Percentiles rank a stretch among this genome's conserved stretches.
phyloP scores from a whole-genome alignment of 345 rosid species.

The Gossypium bickii region DNA sequence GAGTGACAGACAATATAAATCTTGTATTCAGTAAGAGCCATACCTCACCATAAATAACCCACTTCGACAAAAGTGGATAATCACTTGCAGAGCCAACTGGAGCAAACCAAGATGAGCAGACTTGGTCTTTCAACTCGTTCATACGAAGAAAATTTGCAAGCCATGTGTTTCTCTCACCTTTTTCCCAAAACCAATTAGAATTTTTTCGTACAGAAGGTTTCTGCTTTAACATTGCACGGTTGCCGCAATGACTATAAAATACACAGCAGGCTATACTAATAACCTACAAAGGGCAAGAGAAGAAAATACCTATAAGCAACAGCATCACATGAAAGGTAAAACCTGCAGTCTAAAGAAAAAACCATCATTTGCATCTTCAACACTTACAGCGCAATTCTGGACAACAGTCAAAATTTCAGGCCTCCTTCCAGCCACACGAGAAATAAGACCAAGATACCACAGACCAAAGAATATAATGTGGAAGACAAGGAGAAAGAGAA shows the following conservation, averaged over 20 bases:
- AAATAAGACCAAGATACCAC: slow-evolving; percentile 91
- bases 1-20: background rate
- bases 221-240: slow-evolving; percentile 69
- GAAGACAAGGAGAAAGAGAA: slow-evolving; percentile 87
- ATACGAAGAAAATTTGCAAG: slow-evolving; percentile 65
- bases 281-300: slow-evolving; percentile 47
- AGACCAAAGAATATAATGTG: slow-evolving; percentile 84
- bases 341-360: background rate
- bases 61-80: slow-evolving; percentile 92
- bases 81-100: slow-evolving; percentile 99
- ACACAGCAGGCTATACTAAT: slow-evolving; percentile 97
- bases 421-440: slow-evolving; percentile 91
- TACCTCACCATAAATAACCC: slow-evolving; percentile 99
- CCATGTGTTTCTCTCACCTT: slow-evolving; percentile 64
- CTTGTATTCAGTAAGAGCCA: background rate
- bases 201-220: slow-evolving; percentile 43
- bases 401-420: slow-evolving; percentile 87
- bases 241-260: slow-evolving; percentile 98
- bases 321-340: slow-evolving; percentile 1
- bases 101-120: slow-evolving; percentile 98
- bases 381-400: slow-evolving; percentile 91
- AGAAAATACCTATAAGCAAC: slow-evolving; percentile 10
- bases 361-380: slow-evolving; percentile 13
- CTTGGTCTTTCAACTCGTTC: slow-evolving; percentile 87
- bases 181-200: slow-evolving; percentile 70